A percentile compares a stretch with the other conserved stretches of the same genome.
Evolutionary conservation across 2,329 filamentous ascomycete species (phyloP).

Genomic region (Talaromyces sp.): DNA sequence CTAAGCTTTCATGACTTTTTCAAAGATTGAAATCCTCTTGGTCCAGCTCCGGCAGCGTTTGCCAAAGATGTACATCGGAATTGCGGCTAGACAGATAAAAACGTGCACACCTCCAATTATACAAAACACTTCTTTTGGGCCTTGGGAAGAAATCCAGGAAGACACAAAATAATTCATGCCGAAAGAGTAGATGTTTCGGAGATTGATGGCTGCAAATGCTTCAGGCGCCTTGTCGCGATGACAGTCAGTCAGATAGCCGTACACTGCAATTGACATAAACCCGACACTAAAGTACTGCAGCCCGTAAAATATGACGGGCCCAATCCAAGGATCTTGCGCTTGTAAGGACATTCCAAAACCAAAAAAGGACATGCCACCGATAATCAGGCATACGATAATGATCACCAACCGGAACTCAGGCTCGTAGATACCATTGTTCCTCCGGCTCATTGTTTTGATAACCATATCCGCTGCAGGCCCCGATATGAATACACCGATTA

Average conservation of each 20-base stretch:
- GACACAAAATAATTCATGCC: slow-evolving; percentile 23
- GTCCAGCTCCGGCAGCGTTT: slow-evolving; percentile 27
- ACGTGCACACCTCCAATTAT: slow-evolving; percentile 30
- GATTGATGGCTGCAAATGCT: slow-evolving; percentile 21
- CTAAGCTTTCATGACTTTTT: background rate
- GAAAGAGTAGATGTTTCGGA: slow-evolving; percentile 28
- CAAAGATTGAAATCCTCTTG: background rate
- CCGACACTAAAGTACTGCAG: slow-evolving; percentile 9
- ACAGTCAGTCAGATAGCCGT: slow-evolving; percentile 30
- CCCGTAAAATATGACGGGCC: slow-evolving; percentile 8
- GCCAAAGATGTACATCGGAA: slow-evolving; percentile 30
- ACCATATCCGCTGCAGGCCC: slow-evolving; percentile 1
- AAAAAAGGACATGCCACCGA: slow-evolving; percentile 18
- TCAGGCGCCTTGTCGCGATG: slow-evolving; percentile 28
- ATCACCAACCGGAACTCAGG: slow-evolving; percentile 11
- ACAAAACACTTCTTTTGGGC: slow-evolving; percentile 25
- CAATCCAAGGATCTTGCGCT: slow-evolving; percentile 6
- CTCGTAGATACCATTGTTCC: slow-evolving; percentile 1
- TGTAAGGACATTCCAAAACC: slow-evolving; percentile 16
- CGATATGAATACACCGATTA: slow-evolving; percentile 1
- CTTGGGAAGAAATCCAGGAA: slow-evolving; percentile 21
- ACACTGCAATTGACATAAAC: slow-evolving; percentile 16
- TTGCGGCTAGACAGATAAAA: slow-evolving; percentile 26
- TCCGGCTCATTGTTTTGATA: background rate
- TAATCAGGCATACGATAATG: slow-evolving; percentile 15